phyloP scores from a whole-genome alignment of 2,329 filamentous ascomycete species.

The Hypomyces rosellus region DNA sequence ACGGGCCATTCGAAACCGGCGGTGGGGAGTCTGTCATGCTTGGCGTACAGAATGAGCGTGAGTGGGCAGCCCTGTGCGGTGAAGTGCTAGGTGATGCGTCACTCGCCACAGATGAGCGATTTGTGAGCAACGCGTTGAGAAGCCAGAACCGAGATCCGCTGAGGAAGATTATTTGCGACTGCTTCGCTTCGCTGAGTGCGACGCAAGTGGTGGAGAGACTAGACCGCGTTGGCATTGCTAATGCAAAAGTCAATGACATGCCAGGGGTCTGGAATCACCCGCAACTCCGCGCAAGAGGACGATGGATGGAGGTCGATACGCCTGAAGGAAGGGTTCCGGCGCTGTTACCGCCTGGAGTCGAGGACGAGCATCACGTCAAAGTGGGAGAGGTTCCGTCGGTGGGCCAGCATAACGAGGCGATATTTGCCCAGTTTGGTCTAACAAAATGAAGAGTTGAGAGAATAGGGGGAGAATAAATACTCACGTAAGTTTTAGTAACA shows the following conservation, averaged over 20 bases:
- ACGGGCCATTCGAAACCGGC: slow-evolving; percentile 47
- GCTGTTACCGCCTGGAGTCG: slow-evolving; percentile 42
- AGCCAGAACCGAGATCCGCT: slow-evolving; percentile 41
- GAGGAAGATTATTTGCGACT: slow-evolving; percentile 36
- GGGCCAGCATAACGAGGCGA: slow-evolving; percentile 41
- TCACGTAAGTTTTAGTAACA: too few species aligned
- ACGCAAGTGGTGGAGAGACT: slow-evolving; percentile 36
- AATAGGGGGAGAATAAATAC: too few species aligned
- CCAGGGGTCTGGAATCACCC: slow-evolving; percentile 47
- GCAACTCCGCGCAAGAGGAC: slow-evolving; percentile 42
- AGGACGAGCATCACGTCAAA: slow-evolving; percentile 19
- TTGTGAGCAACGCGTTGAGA: slow-evolving; percentile 40
- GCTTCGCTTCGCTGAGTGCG: slow-evolving; percentile 33
- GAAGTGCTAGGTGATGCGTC: slow-evolving; percentile 37
- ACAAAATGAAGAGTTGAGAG: neutral
- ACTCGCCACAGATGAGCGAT: slow-evolving; percentile 39
- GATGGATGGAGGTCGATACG: slow-evolving; percentile 46
- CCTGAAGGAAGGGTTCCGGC: slow-evolving; percentile 40
- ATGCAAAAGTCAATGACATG: slow-evolving; percentile 51
- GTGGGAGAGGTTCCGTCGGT: slow-evolving; percentile 41
- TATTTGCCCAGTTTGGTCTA: slow-evolving; percentile 12
- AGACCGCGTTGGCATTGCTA: slow-evolving; percentile 45
- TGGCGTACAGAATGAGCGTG: slow-evolving; percentile 52
- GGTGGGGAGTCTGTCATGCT: slow-evolving; percentile 46
- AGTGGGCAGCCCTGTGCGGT: slow-evolving; percentile 45